Conservation (phyloP, 2,329 filamentous ascomycete species). For the Calonectria pteridis region DNA sequence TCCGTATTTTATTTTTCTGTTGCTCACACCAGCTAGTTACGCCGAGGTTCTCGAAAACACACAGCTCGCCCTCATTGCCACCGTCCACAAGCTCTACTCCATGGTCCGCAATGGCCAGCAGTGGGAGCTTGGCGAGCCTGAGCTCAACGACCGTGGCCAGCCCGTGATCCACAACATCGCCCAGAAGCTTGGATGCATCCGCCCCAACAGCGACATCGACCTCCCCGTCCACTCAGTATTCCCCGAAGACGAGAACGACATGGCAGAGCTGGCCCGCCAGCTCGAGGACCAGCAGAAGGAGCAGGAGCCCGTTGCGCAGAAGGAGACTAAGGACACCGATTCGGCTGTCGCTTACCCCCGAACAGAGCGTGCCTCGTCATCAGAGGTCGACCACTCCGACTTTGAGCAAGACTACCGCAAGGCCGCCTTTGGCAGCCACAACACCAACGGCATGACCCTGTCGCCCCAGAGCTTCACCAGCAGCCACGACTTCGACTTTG, state of each 20-base stretch:
- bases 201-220: conserved; percentile 71
- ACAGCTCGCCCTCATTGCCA: conserved; percentile 73
- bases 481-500: conserved; percentile 54
- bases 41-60: conserved; percentile 75
- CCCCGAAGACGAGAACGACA: conserved; percentile 71
- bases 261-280: conserved; percentile 68
- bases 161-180: conserved; percentile 76
- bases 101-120: conserved; percentile 71
- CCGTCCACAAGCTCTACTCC: conserved; percentile 74
- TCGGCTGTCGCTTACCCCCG: conserved; percentile 40
- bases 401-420: conserved; percentile 67
- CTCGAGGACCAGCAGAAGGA: conserved; percentile 61
- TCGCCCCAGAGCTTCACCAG: conserved; percentile 66
- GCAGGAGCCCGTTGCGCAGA: conserved; percentile 51
- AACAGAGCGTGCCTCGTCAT: conserved; percentile 65
- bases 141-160: conserved; percentile 72
- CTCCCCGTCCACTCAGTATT: conserved; percentile 70
- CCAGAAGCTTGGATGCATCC: conserved; percentile 73
- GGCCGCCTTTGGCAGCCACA: conserved; percentile 56
- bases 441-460: conserved; percentile 60
- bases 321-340: conserved; percentile 44
- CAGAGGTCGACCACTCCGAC: conserved; percentile 68
- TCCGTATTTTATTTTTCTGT: conserved; percentile 7
- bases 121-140: conserved; percentile 74
- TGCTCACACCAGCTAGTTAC: conserved; percentile 59